Evolutionary conservation across 1,284 basidiomycete genomes (phyloP).

Genomic region (Phlebopus sp.): DNA sequence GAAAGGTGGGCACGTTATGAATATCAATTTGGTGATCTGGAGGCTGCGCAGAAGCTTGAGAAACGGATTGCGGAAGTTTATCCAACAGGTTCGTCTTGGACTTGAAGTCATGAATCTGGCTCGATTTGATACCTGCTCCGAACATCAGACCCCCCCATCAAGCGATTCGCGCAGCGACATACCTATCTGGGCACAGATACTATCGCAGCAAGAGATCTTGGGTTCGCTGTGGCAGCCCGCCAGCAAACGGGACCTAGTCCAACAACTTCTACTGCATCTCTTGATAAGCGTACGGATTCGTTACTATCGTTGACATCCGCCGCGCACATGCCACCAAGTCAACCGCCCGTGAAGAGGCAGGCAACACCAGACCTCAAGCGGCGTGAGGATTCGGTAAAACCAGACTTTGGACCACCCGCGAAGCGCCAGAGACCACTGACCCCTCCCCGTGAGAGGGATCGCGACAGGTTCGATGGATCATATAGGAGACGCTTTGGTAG

Average conservation of each 20-base stretch:
- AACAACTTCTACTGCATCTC: constrained; percentile 26
- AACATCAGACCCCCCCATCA: constrained; percentile 81
- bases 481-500: constrained; percentile 45
- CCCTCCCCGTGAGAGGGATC: constrained; percentile 50
- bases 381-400: constrained; percentile 40
- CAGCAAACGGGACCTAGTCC: constrained; percentile 30
- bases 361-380: constrained; percentile 39
- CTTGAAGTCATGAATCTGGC: not conserved
- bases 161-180: constrained; percentile 88
- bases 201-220: constrained; percentile 87
- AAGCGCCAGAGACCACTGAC: constrained; percentile 57
- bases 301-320: constrained; percentile 38
- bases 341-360: constrained; percentile 22
- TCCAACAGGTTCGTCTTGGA: constrained; percentile 60
- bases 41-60: constrained; percentile 87
- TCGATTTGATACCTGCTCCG: not conserved
- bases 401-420: constrained; percentile 40
- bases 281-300: constrained; percentile 49
- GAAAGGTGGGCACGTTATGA: constrained; percentile 95
- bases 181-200: constrained; percentile 88
- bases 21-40: constrained; percentile 92
- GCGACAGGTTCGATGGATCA: constrained; percentile 46
- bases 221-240: constrained; percentile 57
- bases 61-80: constrained; percentile 86
- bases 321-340: constrained; percentile 26